phyloP scores from a whole-genome alignment of 257 asterid species.

The Capsicum pubescens region DNA sequence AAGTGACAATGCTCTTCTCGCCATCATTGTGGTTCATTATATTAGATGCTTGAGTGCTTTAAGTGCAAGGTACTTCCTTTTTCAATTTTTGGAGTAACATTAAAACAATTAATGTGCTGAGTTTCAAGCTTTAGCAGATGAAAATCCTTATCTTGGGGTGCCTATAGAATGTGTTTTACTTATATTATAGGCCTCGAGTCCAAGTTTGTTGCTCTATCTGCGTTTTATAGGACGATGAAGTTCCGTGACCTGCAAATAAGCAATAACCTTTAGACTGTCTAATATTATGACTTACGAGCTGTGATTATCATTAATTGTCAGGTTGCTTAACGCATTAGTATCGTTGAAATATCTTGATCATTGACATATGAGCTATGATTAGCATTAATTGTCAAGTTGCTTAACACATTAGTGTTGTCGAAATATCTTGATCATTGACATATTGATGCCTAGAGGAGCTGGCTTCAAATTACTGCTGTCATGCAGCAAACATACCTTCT shows the following conservation, averaged over 20 bases:
- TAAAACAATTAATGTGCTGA: neutral
- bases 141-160: conserved; percentile 12
- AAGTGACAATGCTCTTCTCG: conserved; percentile 40
- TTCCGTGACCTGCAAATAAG: conserved; percentile 1
- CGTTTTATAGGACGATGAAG: neutral
- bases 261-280: conserved; percentile 7
- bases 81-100: neutral
- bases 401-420: neutral
- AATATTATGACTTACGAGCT: neutral
- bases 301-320: neutral
- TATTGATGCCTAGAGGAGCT: neutral
- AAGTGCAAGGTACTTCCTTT: neutral
- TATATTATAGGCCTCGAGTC: neutral
- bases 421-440: conserved; percentile 6
- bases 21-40: neutral
- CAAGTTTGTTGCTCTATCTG: conserved; percentile 16
- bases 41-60: conserved; percentile 1
- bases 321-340: conserved; percentile 1
- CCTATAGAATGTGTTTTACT: conserved; percentile 1
- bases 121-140: conserved; percentile 11
- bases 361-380: neutral
- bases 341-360: neutral
- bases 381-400: neutral
- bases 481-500: conserved; percentile 4
- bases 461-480: conserved; percentile 21